These are phyloP conservation scores for Aspergillus phoenicis DNA, from an alignment of 2,329 filamentous ascomycete species.

Conservation along the genomic window DNA sequence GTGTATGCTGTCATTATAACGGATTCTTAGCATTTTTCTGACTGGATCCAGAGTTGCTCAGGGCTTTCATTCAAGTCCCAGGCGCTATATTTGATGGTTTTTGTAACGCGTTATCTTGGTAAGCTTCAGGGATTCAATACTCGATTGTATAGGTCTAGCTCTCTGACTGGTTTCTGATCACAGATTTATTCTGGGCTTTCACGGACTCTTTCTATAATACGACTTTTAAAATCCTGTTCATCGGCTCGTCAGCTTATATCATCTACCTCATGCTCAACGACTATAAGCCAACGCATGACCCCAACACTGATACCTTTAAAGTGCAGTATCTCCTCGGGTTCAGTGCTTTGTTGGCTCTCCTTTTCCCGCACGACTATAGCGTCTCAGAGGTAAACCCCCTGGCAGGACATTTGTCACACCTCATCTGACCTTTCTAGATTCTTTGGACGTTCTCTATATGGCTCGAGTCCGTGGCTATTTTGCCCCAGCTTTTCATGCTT, in stretches of 20 bases:
- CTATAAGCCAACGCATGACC: conserved; percentile 96
- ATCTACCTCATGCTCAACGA: conserved; percentile 97
- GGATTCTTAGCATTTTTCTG: neutral
- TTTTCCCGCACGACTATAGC: conserved; percentile 85
- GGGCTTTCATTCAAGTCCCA: conserved; percentile 99
- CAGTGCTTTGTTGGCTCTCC: conserved; percentile 73
- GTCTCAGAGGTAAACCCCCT: conserved; percentile 60
- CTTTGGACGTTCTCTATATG: conserved; percentile 98
- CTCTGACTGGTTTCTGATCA: neutral
- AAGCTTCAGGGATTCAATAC: conserved; percentile 28
- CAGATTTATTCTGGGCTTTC: conserved; percentile 84
- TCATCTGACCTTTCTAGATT: conserved; percentile 58
- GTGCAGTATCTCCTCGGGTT: conserved; percentile 90
- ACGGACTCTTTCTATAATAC: conserved; percentile 87
- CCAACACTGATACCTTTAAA: conserved; percentile 95
- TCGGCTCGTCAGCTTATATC: conserved; percentile 85
- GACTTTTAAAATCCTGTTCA: conserved; percentile 94
- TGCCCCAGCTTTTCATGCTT: conserved; percentile 97
- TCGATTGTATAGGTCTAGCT: neutral
- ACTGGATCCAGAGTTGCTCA: conserved; percentile 73
- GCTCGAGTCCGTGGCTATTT: conserved; percentile 94
- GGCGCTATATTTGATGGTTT: conserved; percentile 90
- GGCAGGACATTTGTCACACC: conserved; percentile 14
- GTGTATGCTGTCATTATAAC: conserved; percentile 60
- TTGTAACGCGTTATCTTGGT: conserved; percentile 90